phyloP scores from a whole-genome alignment of 2,329 filamentous ascomycete species.

The Epichloe elymi region DNA sequence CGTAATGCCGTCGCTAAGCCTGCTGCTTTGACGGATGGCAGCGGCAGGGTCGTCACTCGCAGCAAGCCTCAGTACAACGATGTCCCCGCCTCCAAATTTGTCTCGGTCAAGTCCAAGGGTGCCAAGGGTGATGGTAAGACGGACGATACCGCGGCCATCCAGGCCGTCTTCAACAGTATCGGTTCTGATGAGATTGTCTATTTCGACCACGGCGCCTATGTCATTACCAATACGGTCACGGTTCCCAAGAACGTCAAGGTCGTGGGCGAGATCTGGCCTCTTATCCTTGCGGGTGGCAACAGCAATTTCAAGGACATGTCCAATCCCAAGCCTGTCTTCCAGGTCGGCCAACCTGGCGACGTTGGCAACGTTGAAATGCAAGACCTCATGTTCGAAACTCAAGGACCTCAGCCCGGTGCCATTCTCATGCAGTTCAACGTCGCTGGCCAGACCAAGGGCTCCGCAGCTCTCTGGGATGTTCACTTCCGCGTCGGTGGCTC shows the following conservation, averaged over 20 bases:
- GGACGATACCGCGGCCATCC: conserved; percentile 78
- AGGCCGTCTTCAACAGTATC: conserved; percentile 59
- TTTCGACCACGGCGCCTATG: conserved; percentile 63
- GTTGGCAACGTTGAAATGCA: conserved; percentile 73
- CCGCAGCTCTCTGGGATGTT: conserved; percentile 83
- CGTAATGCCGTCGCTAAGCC: conserved; percentile 49
- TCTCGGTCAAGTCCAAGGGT: conserved; percentile 71
- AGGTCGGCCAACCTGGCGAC: conserved; percentile 67
- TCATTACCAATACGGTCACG: conserved; percentile 55
- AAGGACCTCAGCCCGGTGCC: conserved; percentile 71
- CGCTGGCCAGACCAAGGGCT: conserved; percentile 50
- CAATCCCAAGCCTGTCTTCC: conserved; percentile 74
- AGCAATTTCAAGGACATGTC: conserved; percentile 57
- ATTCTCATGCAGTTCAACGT: conserved; percentile 91
- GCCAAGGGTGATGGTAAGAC: conserved; percentile 78
- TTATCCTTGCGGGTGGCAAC: conserved; percentile 70
- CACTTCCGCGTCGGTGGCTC: conserved; percentile 87
- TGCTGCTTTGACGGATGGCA: conserved; percentile 44
- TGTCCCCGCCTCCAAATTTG: conserved; percentile 53
- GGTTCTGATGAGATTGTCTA: conserved; percentile 53
- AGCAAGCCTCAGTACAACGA: conserved; percentile 80
- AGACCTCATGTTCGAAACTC: conserved; percentile 75
- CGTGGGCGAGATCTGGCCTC: conserved; percentile 80
- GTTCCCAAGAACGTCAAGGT: conserved; percentile 74
- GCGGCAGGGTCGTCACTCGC: conserved; percentile 64